Conservation (phyloP, 2,329 filamentous ascomycete genomes). For the Ceratocystis variospora region DNA sequence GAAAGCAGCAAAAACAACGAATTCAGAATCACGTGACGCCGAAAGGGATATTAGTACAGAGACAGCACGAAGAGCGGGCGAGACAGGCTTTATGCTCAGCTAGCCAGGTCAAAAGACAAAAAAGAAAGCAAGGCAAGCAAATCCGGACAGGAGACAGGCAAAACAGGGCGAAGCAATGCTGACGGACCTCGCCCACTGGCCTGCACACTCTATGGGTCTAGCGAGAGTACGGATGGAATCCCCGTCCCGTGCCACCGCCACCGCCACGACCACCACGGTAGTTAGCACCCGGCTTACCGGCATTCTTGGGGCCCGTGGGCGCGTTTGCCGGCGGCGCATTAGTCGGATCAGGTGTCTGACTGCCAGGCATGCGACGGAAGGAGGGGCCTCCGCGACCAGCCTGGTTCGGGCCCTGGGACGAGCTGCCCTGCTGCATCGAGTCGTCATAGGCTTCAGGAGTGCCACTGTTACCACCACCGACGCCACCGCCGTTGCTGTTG, state of each 20-base stretch:
- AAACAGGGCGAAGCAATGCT: not conserved
- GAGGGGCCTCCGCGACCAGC: conserved; percentile 23
- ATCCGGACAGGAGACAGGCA: not conserved
- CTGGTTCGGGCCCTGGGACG: conserved; percentile 36
- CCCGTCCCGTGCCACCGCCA: conserved; percentile 46
- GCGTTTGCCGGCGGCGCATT: conserved; percentile 45
- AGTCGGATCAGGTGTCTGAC: conserved; percentile 31
- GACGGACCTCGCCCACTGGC: not conserved
- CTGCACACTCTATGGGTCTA: not conserved
- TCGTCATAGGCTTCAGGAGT: conserved; percentile 22
- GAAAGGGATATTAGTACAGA: conserved; percentile 9
- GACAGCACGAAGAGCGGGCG: not conserved
- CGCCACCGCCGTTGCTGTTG: conserved; percentile 24
- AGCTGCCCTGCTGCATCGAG: conserved; percentile 22
- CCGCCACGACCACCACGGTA: conserved; percentile 63
- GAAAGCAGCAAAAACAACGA: not conserved
- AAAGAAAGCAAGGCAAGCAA: not conserved
- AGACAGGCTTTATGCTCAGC: not conserved
- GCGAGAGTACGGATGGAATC: conserved; percentile 62
- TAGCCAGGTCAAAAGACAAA: not conserved
- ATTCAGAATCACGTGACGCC: not conserved
- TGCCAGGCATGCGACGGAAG: conserved; percentile 25
- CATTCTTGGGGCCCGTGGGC: conserved; percentile 91
- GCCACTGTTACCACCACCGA: conserved; percentile 23
- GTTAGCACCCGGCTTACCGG: conserved; percentile 78